Evolutionary conservation across 2,329 filamentous ascomycete genomes (phyloP).

Genomic region (Thermothelomyces thermophilus): DNA sequence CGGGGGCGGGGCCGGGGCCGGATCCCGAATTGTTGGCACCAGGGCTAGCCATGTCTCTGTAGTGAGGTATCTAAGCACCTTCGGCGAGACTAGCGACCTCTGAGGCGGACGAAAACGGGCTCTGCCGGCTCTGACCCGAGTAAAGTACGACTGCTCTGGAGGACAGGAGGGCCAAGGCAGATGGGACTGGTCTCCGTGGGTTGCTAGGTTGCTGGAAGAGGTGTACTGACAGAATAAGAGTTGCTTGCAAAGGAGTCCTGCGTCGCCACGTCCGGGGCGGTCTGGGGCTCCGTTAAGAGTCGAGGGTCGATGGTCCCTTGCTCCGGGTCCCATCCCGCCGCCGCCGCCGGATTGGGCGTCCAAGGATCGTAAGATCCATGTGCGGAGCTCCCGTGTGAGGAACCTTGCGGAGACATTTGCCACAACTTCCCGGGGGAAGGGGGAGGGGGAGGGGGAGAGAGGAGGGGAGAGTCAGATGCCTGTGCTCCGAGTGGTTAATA

Average conservation of each 20-base stretch:
- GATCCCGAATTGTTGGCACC: not conserved
- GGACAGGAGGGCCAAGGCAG: not conserved
- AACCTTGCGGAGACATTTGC: conserved; percentile 2
- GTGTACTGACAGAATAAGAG: not conserved
- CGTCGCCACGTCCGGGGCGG: not conserved
- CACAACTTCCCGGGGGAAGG: not conserved
- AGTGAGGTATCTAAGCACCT: conserved; percentile 5
- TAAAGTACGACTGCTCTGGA: not conserved
- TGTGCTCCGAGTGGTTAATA: not conserved
- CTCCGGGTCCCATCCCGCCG: conserved; percentile 1
- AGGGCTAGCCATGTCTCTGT: conserved; percentile 4
- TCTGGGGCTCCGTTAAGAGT: not conserved
- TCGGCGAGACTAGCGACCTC: not conserved
- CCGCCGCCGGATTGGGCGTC: not conserved
- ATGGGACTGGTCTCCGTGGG: not conserved
- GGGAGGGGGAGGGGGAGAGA: not conserved
- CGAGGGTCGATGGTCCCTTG: conserved; percentile 10
- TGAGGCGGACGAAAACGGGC: not conserved
- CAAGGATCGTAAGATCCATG: not conserved
- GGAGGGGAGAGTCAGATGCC: not conserved
- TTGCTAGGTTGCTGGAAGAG: not conserved
- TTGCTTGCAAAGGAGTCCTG: not conserved
- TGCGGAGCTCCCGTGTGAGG: not conserved
- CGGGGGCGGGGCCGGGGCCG: not conserved
- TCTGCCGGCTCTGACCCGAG: not conserved